Conservation (phyloP, 257 asterid genomes). For the Nicotiana otophora region DNA sequence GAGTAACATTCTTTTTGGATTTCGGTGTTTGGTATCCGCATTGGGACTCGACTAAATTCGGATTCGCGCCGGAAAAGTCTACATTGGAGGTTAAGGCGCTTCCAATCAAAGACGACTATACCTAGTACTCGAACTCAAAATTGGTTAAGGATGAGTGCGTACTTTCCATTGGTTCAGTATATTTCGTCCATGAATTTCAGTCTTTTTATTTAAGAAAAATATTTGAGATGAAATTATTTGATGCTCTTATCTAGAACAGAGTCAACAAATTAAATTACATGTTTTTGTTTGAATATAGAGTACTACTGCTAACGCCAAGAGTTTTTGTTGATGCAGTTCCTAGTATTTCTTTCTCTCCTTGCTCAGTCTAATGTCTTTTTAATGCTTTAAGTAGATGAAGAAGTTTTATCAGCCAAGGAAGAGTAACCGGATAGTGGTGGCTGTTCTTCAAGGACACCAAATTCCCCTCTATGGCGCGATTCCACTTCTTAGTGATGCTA, state of each 20-base stretch:
- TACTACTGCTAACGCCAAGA: neutral
- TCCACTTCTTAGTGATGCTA: conserved; percentile 37
- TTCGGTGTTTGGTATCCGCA: too few species aligned
- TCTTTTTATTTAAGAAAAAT: neutral
- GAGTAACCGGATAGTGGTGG: conserved; percentile 47
- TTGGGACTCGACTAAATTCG: too few species aligned
- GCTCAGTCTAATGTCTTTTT: neutral
- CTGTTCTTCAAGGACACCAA: conserved; percentile 54
- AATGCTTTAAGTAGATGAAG: conserved; percentile 36
- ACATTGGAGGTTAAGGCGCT: too few species aligned
- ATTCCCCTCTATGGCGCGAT: conserved; percentile 89
- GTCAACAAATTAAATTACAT: neutral
- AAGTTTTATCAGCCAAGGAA: conserved; percentile 65
- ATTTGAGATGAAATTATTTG: neutral
- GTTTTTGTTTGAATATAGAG: neutral
- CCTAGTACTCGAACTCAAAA: too few species aligned
- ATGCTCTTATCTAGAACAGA: neutral
- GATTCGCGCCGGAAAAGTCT: too few species aligned
- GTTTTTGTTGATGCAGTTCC: neutral
- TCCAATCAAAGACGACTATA: too few species aligned
- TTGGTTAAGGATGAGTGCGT: too few species aligned
- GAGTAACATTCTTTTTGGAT: too few species aligned
- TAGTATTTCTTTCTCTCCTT: neutral
- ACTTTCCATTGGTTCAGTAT: too few species aligned
- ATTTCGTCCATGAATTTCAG: too few species aligned